phyloP scores from a whole-genome alignment of 129 eudicot genomes.

The Logfia minima region DNA sequence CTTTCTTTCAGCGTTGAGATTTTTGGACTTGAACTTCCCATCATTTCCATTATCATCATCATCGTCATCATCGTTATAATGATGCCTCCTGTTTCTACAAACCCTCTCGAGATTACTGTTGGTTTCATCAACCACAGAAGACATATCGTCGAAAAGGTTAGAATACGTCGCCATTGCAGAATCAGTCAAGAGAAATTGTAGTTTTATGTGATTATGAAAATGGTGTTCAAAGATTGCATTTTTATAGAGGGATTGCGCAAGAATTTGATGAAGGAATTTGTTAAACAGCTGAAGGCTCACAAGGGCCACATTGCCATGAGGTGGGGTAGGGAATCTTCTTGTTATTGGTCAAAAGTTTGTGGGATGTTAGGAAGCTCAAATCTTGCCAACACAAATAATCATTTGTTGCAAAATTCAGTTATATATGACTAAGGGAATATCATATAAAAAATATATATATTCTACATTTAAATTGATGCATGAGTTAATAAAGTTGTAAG shows the following conservation, averaged over 20 bases:
- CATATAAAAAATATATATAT: not conserved
- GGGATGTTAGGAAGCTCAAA: constrained; percentile 44
- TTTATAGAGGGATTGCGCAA: constrained; percentile 27
- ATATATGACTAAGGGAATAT: not conserved
- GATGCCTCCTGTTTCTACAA: constrained; percentile 34
- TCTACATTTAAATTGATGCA: not conserved
- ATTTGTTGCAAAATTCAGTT: not conserved
- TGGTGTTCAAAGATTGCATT: constrained; percentile 4
- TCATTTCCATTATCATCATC: constrained; percentile 32
- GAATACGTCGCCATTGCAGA: constrained; percentile 40
- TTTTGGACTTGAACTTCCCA: constrained; percentile 63
- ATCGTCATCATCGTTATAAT: constrained; percentile 24
- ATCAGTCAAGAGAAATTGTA: not conserved
- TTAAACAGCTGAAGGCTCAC: constrained; percentile 49
- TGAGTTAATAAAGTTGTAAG: not conserved
- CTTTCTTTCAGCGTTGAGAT: constrained; percentile 74
- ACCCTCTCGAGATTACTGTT: constrained; percentile 13
- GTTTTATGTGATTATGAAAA: constrained; percentile 9
- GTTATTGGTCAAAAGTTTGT: constrained; percentile 50
- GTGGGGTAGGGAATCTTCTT: constrained; percentile 56
- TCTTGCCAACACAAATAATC: constrained; percentile 30
- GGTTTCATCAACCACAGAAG: constrained; percentile 31
- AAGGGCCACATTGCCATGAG: constrained; percentile 42
- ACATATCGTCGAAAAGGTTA: constrained; percentile 29
- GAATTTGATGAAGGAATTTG: constrained; percentile 26